Conservation (phyloP, 176 grass and related monocot species). For the Typha latifolia region DNA sequence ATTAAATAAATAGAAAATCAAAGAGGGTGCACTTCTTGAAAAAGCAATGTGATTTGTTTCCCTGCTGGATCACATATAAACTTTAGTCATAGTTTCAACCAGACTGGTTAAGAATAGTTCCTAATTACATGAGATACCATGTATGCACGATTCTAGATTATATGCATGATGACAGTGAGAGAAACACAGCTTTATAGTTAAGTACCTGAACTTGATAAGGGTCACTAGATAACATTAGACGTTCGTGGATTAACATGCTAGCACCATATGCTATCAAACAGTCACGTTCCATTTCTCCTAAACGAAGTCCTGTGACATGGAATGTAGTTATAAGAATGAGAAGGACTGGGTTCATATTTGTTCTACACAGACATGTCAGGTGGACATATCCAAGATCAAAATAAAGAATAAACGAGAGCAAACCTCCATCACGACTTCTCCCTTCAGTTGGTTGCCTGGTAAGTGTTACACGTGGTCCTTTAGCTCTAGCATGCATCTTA, state of each 20-base stretch:
- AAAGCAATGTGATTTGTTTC: too few relatives aligned
- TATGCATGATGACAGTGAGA: too few relatives aligned
- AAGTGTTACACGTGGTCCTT: constrained; percentile 59
- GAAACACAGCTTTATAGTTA: not conserved
- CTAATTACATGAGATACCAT: too few relatives aligned
- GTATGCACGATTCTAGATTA: too few relatives aligned
- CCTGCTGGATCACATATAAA: too few relatives aligned
- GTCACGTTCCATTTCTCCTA: constrained; percentile 98
- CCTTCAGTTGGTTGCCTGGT: constrained; percentile 96
- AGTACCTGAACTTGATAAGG: constrained; percentile 95
- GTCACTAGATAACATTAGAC: constrained; percentile 90
- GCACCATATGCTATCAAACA: constrained; percentile 94
- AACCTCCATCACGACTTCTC: constrained; percentile 87
- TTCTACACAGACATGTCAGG: not conserved
- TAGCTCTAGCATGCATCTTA: constrained; percentile 97
- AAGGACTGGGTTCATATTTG: not conserved
- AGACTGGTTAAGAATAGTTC: too few relatives aligned
- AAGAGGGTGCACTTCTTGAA: too few relatives aligned
- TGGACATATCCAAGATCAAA: not conserved
- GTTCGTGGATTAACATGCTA: constrained; percentile 97
- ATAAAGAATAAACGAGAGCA: constrained; percentile 4
- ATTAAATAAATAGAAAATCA: too few relatives aligned
- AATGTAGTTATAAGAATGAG: constrained; percentile 2
- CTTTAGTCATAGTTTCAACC: too few relatives aligned
- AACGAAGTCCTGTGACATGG: constrained; percentile 49